Conservation (phyloP, 306 rosid species). For the Sophora flavescens region DNA sequence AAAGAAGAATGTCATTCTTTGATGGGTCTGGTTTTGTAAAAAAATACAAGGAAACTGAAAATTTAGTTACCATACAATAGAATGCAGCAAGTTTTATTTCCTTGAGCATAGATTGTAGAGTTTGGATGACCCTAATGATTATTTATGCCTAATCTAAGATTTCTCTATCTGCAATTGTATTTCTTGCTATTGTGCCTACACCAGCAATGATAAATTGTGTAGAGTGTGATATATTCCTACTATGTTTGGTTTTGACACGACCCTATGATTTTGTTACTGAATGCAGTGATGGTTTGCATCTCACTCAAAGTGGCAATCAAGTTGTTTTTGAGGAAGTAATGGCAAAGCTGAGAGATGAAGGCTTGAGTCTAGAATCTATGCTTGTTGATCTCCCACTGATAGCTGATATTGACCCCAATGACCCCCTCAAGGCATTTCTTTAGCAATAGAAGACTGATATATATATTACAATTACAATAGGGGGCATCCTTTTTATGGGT, state of each 20-base stretch:
- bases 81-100: background rate
- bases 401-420: conserved; percentile 61
- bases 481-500: no score
- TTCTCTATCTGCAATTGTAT: no score
- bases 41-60: background rate
- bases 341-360: conserved; percentile 63
- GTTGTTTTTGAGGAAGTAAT: conserved; percentile 79
- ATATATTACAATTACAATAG: no score
- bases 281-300: conserved; percentile 91
- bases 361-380: conserved; percentile 58
- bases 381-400: conserved; percentile 74
- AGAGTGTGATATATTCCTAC: no score
- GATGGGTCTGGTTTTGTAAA: background rate
- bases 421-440: conserved; percentile 60
- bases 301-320: conserved; percentile 62
- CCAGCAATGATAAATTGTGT: no score
- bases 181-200: no score
- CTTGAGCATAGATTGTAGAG: background rate
- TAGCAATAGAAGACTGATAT: conserved; percentile 2
- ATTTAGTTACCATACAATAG: background rate
- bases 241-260: background rate
- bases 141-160: no score
- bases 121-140: background rate
- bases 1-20: background rate
- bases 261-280: conserved; percentile 29